Evolutionary conservation across 495 filamentous ascomycete species (phyloP).

Genomic region (Aspergillus funiculosus): DNA sequence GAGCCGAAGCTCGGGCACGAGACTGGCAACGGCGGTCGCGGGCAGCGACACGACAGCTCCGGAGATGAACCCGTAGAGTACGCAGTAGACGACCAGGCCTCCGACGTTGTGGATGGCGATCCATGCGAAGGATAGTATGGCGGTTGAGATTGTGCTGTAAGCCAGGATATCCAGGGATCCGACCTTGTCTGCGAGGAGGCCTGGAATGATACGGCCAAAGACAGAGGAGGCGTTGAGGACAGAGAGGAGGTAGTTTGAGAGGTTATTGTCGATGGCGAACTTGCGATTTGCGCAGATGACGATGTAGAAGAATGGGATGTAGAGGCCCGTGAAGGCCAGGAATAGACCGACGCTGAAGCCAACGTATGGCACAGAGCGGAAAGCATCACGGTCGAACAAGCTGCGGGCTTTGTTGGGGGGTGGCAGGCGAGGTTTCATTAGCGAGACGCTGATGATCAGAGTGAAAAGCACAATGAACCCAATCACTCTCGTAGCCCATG

Average conservation of each 20-base stretch:
- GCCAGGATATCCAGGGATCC: conserved; percentile 34
- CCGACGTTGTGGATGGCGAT: conserved; percentile 26
- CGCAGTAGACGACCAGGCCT: conserved; percentile 32
- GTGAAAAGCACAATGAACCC: conserved; percentile 45
- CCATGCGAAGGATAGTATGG: conserved; percentile 33
- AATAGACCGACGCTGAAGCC: conserved; percentile 21
- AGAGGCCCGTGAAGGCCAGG: conserved; percentile 17
- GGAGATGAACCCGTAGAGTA: conserved; percentile 39
- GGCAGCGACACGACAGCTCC: conserved; percentile 35
- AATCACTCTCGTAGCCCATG: conserved; percentile 47
- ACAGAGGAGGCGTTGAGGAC: conserved; percentile 26
- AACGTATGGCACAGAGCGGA: conserved; percentile 27
- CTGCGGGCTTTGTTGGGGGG: conserved; percentile 10
- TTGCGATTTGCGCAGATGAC: conserved; percentile 14
- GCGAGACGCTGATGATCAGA: conserved; percentile 27
- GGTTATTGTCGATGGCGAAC: conserved; percentile 9
- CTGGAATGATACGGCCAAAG: conserved; percentile 22
- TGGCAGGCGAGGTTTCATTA: conserved; percentile 24
- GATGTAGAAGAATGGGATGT: conserved; percentile 25
- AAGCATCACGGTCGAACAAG: conserved; percentile 26
- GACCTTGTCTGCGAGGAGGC: conserved; percentile 25
- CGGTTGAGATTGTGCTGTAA: conserved; percentile 23
- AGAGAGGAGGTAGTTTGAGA: conserved; percentile 21
- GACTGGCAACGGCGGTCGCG: conserved; percentile 21
- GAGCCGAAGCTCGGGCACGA: conserved; percentile 38